Evolutionary conservation across 2,329 filamentous ascomycete species (phyloP), one percentile per base, ranked within the genome.

Genomic region (Microsporum audouinii): DNA sequence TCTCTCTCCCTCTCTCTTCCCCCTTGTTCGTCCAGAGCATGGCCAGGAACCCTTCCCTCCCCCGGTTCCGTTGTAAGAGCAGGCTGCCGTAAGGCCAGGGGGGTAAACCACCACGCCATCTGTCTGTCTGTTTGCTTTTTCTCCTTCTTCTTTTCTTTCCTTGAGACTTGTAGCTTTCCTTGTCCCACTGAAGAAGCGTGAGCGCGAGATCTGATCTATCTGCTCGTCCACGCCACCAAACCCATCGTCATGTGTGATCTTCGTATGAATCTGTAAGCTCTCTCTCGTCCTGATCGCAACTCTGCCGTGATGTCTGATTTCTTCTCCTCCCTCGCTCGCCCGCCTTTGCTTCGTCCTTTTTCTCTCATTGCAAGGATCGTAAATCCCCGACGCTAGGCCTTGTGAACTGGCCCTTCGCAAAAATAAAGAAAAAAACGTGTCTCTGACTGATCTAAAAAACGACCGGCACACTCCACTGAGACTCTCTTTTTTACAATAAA

Each of bases 121-220:
- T 17, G 39, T 36, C 14, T 36, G 27, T 31, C 27, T 43, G 14
- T 43, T 43, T 43, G 39, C 39, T 43, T 43, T n/a, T 43, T 55
- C 51, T 17, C 23, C 31, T 34, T 34, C 49, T 43, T n/a, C 39
- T 14, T 14, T n/a, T 43, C 39, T 43, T n/a, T 43, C 17, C n/a
- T n/a, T 55, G 31, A 31, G 51, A 53, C 49, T 55, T 55, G 51
- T 31, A 55, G 51, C n/a, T 55, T 34, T 31, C 51, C 51, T 36
- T 55, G 51, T 55, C 51, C 51, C 51, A 55, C 51, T 36, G 51
- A 36, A 55, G 31, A 36, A 55, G 51, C 51, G 51, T 55, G 51
- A 55, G 51, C 23, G 45, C 45, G 45, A 51, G 51, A 55, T 55
- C 51, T 55, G 51, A 55, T 55, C 51, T 55, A 55, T 55, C 51